Evolutionary conservation across 176 grass and related monocot species (phyloP), one percentile per base, ranked within the genome.

Genomic region (Ensete glaucum): DNA sequence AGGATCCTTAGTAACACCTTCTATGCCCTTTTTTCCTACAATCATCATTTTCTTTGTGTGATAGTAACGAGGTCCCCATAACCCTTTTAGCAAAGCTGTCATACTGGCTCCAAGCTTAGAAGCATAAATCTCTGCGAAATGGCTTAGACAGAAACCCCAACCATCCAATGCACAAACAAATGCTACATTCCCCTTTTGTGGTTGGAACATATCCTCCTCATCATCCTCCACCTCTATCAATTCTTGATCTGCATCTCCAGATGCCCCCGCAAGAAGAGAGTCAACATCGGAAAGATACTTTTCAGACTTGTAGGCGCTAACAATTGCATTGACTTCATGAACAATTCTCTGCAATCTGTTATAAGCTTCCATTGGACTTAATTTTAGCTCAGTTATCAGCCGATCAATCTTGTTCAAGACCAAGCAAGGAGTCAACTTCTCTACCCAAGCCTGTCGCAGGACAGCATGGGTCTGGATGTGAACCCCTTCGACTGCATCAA

Each of bases 351-450:
- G 74, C 72, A 98, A 84, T 52, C 88, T 87, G 23, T n/a, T 77
- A 69, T 98, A 93, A 9, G 94, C 90, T 80, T 98, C 88, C 9
- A 74, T 76, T 27, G 88, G 94, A n/a, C 78, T 83, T 65, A 93
- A 69, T 58, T 86, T 83, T 51, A 98, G 88, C 78, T 98, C 88
- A 27, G 88, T 85, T 75, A 98, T 89, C 69, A 98, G 88, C 81
- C 90, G 86, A 69, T 93, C 90, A 15, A 98, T 84, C 87, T 98
- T 98, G 86, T 98, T 98, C 59, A 98, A 77, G 52, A 98, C 88
- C 71, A 98, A 87, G 87, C 90, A 98, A 69, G 90, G 94, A 0
- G 80, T 85, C 64, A 93, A 69, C 76, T 87, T 85, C 83, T 98
- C 94, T 17, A 93, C 29, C 82, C 92, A 98, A 74, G 94, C 88